Percentiles rank a stretch among this genome's conserved stretches.
Evolutionary conservation across 768 basidiomycete genomes (phyloP).

Genomic region (Tulasnella sp.): DNA sequence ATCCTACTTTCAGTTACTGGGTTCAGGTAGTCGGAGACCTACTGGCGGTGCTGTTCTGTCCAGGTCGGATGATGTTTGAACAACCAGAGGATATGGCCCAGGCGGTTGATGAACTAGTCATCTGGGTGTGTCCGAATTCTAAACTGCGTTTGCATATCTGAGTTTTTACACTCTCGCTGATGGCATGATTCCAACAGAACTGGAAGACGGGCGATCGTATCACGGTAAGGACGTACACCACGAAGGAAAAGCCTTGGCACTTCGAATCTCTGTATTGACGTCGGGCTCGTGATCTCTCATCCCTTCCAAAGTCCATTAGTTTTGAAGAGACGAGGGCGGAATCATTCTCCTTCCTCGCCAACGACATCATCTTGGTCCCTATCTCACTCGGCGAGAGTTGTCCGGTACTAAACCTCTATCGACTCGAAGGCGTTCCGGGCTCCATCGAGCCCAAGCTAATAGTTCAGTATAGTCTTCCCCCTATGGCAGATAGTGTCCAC

Average conservation of each 20-base stretch:
- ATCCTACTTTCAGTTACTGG: neutral
- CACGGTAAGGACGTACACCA: neutral
- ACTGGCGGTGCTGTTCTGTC: neutral
- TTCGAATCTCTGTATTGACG: no score
- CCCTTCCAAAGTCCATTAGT: neutral
- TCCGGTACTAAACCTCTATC: slow-evolving; percentile 6
- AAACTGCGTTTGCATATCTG: neutral
- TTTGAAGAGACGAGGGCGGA: neutral
- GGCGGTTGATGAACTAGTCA: neutral
- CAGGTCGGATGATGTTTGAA: neutral
- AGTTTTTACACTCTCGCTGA: neutral
- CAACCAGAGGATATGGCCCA: neutral
- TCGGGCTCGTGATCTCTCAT: no score
- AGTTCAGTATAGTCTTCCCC: neutral
- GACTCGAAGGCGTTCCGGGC: neutral
- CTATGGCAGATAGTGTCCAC: neutral
- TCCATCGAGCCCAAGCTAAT: neutral
- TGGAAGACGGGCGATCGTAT: slow-evolving; percentile 7
- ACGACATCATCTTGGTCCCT: slow-evolving; percentile 8
- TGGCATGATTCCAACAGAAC: neutral
- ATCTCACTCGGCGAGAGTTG: neutral
- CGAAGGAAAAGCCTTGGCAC: no score
- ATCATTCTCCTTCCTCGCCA: slow-evolving; percentile 8
- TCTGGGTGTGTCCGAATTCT: neutral
- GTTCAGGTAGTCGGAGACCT: slow-evolving; percentile 10